These are phyloP conservation scores for Scutellaria baicalensis DNA, from an alignment of 257 asterid species.

Conservation along the genomic window DNA sequence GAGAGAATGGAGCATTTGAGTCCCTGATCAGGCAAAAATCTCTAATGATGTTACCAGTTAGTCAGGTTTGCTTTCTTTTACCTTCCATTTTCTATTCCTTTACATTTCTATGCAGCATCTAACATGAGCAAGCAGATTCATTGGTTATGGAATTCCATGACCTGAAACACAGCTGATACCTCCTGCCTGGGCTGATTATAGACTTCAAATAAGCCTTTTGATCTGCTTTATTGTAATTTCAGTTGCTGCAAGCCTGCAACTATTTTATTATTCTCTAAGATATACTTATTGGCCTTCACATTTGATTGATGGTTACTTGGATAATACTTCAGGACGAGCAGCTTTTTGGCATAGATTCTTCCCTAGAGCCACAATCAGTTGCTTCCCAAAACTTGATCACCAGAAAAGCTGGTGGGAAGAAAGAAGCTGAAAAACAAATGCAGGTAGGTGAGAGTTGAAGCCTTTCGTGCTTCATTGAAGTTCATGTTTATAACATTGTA, in stretches of 20 bases:
- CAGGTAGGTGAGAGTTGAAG: constrained; percentile 47
- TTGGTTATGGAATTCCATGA: background rate
- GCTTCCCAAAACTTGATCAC: constrained; percentile 61
- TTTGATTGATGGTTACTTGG: constrained; percentile 13
- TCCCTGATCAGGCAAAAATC: constrained; percentile 93
- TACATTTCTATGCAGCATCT: background rate
- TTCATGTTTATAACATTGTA: background rate
- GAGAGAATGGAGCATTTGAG: constrained; percentile 95
- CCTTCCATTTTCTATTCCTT: background rate
- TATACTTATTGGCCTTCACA: background rate
- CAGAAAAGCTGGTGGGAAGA: constrained; percentile 95
- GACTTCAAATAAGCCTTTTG: constrained; percentile 3
- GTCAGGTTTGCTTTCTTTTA: constrained; percentile 47
- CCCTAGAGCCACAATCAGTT: constrained; percentile 55
- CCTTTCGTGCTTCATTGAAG: background rate
- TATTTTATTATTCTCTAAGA: background rate
- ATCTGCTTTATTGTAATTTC: background rate
- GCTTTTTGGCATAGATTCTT: constrained; percentile 41
- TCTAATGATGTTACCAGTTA: constrained; percentile 81
- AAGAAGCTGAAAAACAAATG: constrained; percentile 67
- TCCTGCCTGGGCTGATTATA: background rate
- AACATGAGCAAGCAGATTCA: background rate
- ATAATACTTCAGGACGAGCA: constrained; percentile 58
- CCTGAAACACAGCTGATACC: background rate
- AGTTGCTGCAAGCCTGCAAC: background rate